These are phyloP conservation scores for Paecilomyces sp. DNA, from an alignment of 2,329 filamentous ascomycete species.

Conservation along the genomic window DNA sequence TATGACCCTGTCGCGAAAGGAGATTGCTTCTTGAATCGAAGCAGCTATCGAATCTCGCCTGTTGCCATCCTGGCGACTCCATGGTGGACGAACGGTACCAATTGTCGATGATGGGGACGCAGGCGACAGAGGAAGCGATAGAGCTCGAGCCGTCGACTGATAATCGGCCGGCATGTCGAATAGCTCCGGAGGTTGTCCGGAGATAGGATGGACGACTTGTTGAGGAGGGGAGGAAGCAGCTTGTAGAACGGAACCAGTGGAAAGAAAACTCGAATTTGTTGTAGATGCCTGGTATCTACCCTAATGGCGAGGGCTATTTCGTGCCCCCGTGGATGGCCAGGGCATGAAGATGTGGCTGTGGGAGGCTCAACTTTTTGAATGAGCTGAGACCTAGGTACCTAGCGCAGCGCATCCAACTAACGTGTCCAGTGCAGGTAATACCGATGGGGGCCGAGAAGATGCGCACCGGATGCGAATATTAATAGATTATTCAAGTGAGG, in stretches of 20 bases:
- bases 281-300: neutral
- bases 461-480: neutral
- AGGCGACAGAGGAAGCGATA: slow-evolving; percentile 44
- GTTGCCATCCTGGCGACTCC: slow-evolving; percentile 41
- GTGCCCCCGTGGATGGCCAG: neutral
- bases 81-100: slow-evolving; percentile 40
- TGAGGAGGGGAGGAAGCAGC: neutral
- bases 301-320: neutral
- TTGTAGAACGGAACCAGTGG: neutral
- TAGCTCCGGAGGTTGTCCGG: neutral
- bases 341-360: neutral
- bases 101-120: slow-evolving; percentile 40
- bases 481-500: neutral
- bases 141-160: slow-evolving; percentile 45
- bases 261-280: neutral
- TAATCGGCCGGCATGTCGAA: slow-evolving; percentile 42
- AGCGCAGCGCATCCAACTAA: neutral
- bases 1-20: slow-evolving; percentile 32
- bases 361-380: neutral
- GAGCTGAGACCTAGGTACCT: neutral
- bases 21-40: slow-evolving; percentile 21
- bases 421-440: neutral
- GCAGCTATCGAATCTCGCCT: slow-evolving; percentile 33
- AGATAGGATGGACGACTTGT: neutral
- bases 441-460: neutral